phyloP scores from a whole-genome alignment of 1,284 basidiomycete species.

The Golubevia sp. region DNA sequence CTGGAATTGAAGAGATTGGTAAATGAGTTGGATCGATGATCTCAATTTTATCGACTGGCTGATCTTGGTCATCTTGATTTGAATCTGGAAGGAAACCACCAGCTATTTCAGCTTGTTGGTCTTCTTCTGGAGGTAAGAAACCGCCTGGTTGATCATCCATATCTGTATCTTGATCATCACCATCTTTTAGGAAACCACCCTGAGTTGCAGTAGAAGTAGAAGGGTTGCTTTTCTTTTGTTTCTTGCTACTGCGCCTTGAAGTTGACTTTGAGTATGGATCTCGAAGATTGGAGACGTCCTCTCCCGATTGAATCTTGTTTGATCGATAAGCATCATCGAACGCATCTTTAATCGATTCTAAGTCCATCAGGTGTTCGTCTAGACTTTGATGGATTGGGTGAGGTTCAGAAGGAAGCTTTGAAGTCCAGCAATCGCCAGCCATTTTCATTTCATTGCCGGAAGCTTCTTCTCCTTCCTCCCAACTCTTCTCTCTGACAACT shows the following conservation, averaged over 20 bases:
- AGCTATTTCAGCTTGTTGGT: background rate
- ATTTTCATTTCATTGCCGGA: too few relatives aligned
- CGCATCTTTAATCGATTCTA: constrained; percentile 15
- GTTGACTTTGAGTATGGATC: constrained; percentile 21
- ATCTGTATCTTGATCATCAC: constrained; percentile 4
- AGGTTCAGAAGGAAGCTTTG: too few relatives aligned
- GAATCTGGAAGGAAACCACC: constrained; percentile 10
- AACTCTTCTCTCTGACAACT: too few relatives aligned
- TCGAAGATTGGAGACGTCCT: constrained; percentile 22
- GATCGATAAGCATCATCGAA: constrained; percentile 38
- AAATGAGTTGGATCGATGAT: constrained; percentile 13
- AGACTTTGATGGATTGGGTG: too few relatives aligned
- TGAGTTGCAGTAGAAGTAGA: background rate
- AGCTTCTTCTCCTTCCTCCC: too few relatives aligned
- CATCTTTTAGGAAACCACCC: constrained; percentile 21
- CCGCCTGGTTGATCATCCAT: constrained; percentile 1
- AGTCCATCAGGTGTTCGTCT: too few relatives aligned
- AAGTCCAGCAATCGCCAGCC: too few relatives aligned
- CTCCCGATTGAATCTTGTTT: constrained; percentile 21
- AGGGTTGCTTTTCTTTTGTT: background rate
- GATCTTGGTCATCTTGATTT: constrained; percentile 1
- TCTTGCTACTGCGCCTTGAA: constrained; percentile 1
- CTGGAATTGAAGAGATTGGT: constrained; percentile 27
- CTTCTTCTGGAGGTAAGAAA: constrained; percentile 16
- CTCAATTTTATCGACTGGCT: background rate